Conservation (phyloP, 2,329 filamentous ascomycete genomes). For the Botrytis paeoniae region DNA sequence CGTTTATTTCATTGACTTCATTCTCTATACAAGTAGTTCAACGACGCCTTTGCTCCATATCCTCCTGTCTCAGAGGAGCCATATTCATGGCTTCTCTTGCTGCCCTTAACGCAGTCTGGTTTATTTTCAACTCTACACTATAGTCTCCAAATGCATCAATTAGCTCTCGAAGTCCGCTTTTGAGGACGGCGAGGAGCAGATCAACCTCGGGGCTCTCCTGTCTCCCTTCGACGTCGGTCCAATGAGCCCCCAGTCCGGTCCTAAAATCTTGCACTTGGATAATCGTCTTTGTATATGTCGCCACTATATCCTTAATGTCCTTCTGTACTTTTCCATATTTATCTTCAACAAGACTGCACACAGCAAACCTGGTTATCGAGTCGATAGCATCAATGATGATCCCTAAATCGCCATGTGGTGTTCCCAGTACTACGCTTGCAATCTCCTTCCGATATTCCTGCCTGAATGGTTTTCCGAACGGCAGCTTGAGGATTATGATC, state of each 20-base stretch:
- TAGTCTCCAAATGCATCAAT: slow-evolving; percentile 73
- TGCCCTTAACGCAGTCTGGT: slow-evolving; percentile 65
- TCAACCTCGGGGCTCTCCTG: slow-evolving; percentile 66
- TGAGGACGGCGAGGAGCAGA: slow-evolving; percentile 62
- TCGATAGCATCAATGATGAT: slow-evolving; percentile 70
- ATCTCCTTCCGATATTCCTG: slow-evolving; percentile 65
- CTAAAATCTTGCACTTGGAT: slow-evolving; percentile 68
- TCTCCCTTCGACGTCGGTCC: slow-evolving; percentile 66
- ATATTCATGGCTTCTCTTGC: slow-evolving; percentile 59
- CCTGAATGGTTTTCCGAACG: slow-evolving; percentile 66
- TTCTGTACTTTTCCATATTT: slow-evolving; percentile 81
- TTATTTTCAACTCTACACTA: slow-evolving; percentile 66
- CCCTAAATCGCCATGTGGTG: slow-evolving; percentile 66
- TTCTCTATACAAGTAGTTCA: neutral
- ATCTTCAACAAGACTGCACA: slow-evolving; percentile 76
- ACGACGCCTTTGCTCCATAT: slow-evolving; percentile 15
- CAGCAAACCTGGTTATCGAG: slow-evolving; percentile 65
- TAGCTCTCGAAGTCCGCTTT: slow-evolving; percentile 61
- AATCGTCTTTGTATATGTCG: slow-evolving; percentile 67
- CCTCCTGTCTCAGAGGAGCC: slow-evolving; percentile 8
- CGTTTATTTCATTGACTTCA: slow-evolving; percentile 6
- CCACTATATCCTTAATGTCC: slow-evolving; percentile 72
- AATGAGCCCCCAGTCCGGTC: slow-evolving; percentile 59
- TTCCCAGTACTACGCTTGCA: slow-evolving; percentile 66
- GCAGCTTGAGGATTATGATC: slow-evolving; percentile 41